Evolutionary conservation across 139 green algal genomes (phyloP).

Genomic region (Coelastrella sp.): DNA sequence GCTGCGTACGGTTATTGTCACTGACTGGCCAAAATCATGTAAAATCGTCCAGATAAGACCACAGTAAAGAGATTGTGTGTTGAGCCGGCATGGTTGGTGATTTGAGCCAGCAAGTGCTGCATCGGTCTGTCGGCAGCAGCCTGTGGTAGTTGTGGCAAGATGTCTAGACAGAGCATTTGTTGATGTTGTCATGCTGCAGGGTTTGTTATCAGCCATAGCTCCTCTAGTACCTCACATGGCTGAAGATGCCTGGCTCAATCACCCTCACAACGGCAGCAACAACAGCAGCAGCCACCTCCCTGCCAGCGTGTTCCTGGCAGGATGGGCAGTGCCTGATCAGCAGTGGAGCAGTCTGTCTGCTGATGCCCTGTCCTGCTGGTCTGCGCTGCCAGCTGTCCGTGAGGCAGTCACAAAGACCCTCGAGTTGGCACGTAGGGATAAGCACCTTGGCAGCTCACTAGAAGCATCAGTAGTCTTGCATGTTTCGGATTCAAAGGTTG

Average conservation of each 20-base stretch:
- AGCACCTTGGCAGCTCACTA: constrained; percentile 83
- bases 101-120: no score
- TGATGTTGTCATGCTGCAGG: constrained; percentile 20
- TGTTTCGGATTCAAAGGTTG: constrained; percentile 61
- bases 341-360: constrained; percentile 64
- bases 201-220: constrained; percentile 74
- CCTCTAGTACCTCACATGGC: constrained; percentile 96
- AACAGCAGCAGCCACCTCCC: constrained; percentile 31
- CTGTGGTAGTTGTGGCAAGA: no score
- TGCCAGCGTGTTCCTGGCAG: constrained; percentile 83
- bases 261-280: constrained; percentile 53
- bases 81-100: no score
- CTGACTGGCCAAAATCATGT: no score
- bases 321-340: constrained; percentile 61
- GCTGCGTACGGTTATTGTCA: no score
- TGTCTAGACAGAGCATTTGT: background rate
- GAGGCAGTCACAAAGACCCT: constrained; percentile 81
- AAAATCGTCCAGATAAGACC: no score
- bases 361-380: constrained; percentile 62
- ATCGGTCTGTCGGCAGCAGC: no score
- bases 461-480: constrained; percentile 86
- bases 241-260: constrained; percentile 94
- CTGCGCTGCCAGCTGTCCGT: constrained; percentile 65
- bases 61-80: no score
- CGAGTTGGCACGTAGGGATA: constrained; percentile 81